Conservation (phyloP, 2,329 filamentous ascomycete genomes). For the Fusarium robinianum region DNA sequence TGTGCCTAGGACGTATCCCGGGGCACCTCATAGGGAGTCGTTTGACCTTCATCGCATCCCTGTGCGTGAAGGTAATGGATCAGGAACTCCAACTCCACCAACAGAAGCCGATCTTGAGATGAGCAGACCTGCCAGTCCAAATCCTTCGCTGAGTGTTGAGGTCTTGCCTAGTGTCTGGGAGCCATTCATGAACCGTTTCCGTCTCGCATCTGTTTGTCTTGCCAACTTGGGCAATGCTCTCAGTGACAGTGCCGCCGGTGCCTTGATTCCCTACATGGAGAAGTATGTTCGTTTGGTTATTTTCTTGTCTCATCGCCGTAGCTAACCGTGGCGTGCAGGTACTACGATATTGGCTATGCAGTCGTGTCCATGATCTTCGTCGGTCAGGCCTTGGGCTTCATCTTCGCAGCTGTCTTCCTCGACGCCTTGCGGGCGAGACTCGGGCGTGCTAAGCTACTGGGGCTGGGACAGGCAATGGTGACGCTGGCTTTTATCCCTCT, state of each 20-base stretch:
- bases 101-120: conserved; percentile 51
- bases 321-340: conserved; percentile 40
- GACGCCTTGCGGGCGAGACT: conserved; percentile 65
- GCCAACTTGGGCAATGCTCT: conserved; percentile 72
- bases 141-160: conserved; percentile 44
- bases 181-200: conserved; percentile 70
- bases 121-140: conserved; percentile 56
- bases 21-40: conserved; percentile 42
- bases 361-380: conserved; percentile 83
- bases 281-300: conserved; percentile 42
- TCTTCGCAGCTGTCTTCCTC: conserved; percentile 71
- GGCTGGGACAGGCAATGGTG: conserved; percentile 61
- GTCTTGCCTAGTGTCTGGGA: conserved; percentile 61
- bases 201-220: conserved; percentile 66
- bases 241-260: conserved; percentile 76
- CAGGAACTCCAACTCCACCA: conserved; percentile 15
- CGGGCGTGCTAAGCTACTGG: conserved; percentile 68
- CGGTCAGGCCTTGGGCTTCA: conserved; percentile 75
- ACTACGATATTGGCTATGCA: conserved; percentile 77
- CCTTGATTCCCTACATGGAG: conserved; percentile 81
- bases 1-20: conserved; percentile 46
- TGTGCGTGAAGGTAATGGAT: conserved; percentile 3
- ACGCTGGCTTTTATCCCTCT: conserved; percentile 67
- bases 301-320: not conserved
- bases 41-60: conserved; percentile 39